Evolutionary conservation across 139 green algal genomes (phyloP), one percentile per base, ranked within the genome.

Genomic region (Chlorokybus atmophyticus): DNA sequence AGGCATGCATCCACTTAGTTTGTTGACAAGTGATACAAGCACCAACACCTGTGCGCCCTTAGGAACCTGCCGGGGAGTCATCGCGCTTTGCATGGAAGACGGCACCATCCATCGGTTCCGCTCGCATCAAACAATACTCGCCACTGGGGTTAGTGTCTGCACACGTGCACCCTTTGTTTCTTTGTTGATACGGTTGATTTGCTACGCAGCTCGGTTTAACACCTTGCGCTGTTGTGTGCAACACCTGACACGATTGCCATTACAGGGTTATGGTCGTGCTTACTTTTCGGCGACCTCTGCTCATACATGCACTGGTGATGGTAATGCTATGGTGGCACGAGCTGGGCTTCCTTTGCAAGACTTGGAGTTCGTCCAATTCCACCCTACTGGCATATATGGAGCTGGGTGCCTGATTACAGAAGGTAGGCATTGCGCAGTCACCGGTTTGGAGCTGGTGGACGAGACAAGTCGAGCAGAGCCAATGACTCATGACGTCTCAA

Each of bases 371-470:
- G 74, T 81, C 14, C 75, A 82, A 68, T 99, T 99, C 78, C 91
- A 99, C 64, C 91, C 91, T 29, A 99, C 91, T 19, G 88, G 91
- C 50, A 97, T 98, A 71, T 98, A 98, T 60, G 91, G 91, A 17
- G 89, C 91, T 5, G 91, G 91, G 39, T 99, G 91, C 83, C 75
- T 99, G 0, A 99, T 99, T 77, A 99, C 91, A 2, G 91, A 99
- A 77, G 91, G 91, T 40, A 4, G 27, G 38, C 5, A 30, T 5
- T 14, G 25, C 10, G 14, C 14, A 10, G 10, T 44, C 35, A 44
- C 10, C 35, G 10, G 35, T 44, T n/a, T n/a, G n/a, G n/a, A n/a
- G n/a, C n/a, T n/a, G n/a, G n/a, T n/a, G n/a, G n/a, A n/a, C n/a
- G n/a, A n/a, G n/a, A n/a, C n/a, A n/a, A n/a, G n/a, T n/a, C n/a